Conservation (phyloP, 306 rosid species). For the Biancaea sappan region DNA sequence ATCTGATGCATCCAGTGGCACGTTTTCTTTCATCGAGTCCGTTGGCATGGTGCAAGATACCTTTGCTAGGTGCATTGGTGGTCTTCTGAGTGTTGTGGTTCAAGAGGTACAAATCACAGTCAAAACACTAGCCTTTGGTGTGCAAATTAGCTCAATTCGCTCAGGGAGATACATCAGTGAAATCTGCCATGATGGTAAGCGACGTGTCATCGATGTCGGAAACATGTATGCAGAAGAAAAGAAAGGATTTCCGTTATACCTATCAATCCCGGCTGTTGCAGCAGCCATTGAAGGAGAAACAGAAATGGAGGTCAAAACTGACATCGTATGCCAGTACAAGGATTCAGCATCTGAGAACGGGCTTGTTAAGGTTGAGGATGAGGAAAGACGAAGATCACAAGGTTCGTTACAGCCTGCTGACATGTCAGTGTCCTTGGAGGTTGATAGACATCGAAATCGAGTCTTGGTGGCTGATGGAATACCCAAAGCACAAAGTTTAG, state of each 20-base stretch:
- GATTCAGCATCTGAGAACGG: conserved; percentile 53
- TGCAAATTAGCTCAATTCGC: conserved; percentile 50
- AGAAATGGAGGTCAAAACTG: conserved; percentile 37
- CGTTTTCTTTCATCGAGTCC: conserved; percentile 66
- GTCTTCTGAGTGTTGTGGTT: conserved; percentile 65
- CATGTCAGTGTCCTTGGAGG: conserved; percentile 49
- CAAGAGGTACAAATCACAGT: conserved; percentile 51
- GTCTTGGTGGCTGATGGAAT: conserved; percentile 55
- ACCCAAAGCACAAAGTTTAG: conserved; percentile 40
- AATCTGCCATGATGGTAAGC: conserved; percentile 38
- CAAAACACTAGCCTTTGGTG: conserved; percentile 38
- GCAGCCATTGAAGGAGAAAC: conserved; percentile 9
- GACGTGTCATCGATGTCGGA: conserved; percentile 52
- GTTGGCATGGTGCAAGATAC: conserved; percentile 67
- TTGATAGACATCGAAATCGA: conserved; percentile 63
- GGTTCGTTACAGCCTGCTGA: conserved; percentile 28
- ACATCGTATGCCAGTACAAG: conserved; percentile 45
- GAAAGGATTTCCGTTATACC: conserved; percentile 52
- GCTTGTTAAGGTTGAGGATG: conserved; percentile 35
- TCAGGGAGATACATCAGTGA: conserved; percentile 56
- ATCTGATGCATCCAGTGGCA: conserved; percentile 63
- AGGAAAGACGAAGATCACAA: conserved; percentile 47
- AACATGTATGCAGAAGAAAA: conserved; percentile 71
- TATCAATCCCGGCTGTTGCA: conserved; percentile 46
- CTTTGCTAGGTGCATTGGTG: conserved; percentile 77